Evolutionary conservation across 495 filamentous ascomycete species (phyloP).

Genomic region (Cetradonia linearis): DNA sequence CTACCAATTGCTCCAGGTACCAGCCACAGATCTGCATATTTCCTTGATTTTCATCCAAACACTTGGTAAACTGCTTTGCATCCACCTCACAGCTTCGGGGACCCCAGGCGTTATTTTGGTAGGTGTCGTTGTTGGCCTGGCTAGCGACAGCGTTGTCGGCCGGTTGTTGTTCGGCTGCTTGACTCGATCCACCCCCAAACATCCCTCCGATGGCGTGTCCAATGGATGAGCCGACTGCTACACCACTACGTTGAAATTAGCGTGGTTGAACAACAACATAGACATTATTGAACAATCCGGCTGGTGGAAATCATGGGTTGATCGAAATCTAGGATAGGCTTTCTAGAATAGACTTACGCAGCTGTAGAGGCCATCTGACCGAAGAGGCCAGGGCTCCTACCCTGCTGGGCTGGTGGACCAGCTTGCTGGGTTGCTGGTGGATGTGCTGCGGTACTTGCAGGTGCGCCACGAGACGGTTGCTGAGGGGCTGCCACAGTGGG

Average conservation of each 20-base stretch:
- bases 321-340: background rate
- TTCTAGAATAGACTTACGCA: conserved; percentile 46
- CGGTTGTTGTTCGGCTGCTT: conserved; percentile 47
- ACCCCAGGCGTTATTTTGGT: conserved; percentile 44
- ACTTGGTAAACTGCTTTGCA: conserved; percentile 78
- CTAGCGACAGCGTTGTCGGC: conserved; percentile 35
- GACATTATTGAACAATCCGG: background rate
- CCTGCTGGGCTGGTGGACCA: conserved; percentile 42
- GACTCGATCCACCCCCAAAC: conserved; percentile 59
- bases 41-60: conserved; percentile 88
- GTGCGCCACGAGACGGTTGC: conserved; percentile 47
- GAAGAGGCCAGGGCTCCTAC: conserved; percentile 54
- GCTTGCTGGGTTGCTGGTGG: conserved; percentile 39
- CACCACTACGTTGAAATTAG: conserved; percentile 54
- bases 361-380: conserved; percentile 82
- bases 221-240: conserved; percentile 87
- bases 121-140: conserved; percentile 33
- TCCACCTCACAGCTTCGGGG: conserved; percentile 61
- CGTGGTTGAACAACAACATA: conserved; percentile 14
- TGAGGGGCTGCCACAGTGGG: conserved; percentile 47
- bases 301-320: background rate
- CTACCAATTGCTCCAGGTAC: conserved; percentile 88
- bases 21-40: conserved; percentile 93
- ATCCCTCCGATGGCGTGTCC: conserved; percentile 86
- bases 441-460: conserved; percentile 55